Percentiles rank a stretch among this genome's conserved stretches.
phyloP scores from a whole-genome alignment of 148 eudicot species.

The Chenopodium berlandieri region DNA sequence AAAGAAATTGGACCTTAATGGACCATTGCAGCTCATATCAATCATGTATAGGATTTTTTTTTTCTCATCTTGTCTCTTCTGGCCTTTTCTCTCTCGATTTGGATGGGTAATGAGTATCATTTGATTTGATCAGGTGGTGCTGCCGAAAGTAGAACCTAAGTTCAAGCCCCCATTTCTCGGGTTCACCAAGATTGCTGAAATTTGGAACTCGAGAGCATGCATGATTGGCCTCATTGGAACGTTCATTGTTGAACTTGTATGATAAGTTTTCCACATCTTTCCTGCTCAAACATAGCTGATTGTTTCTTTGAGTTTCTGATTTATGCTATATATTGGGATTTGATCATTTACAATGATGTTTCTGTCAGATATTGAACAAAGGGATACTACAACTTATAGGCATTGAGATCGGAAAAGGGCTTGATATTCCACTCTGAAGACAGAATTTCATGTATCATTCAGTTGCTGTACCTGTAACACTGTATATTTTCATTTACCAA shows the following conservation, averaged over 20 bases:
- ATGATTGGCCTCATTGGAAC: conserved; percentile 94
- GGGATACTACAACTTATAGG: conserved; percentile 86
- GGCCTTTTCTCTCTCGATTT: background rate
- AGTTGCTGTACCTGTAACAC: background rate
- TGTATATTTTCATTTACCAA: background rate
- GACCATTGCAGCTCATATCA: background rate
- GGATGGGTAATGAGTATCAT: background rate
- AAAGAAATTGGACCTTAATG: background rate
- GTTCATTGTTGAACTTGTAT: conserved; percentile 80
- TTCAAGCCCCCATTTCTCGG: conserved; percentile 69
- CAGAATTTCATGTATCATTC: background rate
- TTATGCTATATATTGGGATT: too few relatives aligned
- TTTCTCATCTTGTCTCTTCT: too few relatives aligned
- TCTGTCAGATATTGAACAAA: conserved; percentile 73
- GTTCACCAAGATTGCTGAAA: conserved; percentile 79
- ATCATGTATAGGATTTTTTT: too few relatives aligned
- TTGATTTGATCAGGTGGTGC: conserved; percentile 45
- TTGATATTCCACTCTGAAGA: conserved; percentile 78
- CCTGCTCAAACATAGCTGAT: background rate
- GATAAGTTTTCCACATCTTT: background rate
- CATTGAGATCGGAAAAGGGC: conserved; percentile 93
- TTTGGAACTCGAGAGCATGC: conserved; percentile 95
- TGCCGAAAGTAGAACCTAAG: conserved; percentile 78
- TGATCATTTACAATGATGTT: background rate
- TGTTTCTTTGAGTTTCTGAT: background rate